Evolutionary conservation across 768 basidiomycete genomes (phyloP).

Genomic region (Mycena rebaudengoi): DNA sequence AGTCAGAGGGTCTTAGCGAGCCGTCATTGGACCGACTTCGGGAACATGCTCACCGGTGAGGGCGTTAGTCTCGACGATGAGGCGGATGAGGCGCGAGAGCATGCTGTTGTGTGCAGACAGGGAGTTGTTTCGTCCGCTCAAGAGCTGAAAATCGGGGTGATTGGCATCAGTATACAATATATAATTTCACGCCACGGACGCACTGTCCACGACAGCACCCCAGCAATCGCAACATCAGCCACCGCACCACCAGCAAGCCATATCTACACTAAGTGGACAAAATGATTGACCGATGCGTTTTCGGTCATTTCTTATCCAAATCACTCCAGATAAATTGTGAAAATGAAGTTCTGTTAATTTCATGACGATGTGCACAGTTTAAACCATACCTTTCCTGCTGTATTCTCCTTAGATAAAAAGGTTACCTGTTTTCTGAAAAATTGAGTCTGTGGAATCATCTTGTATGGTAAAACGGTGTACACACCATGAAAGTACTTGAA

Average conservation of each 20-base stretch:
- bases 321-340: too few species aligned
- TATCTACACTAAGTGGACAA: not conserved
- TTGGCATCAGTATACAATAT: not conserved
- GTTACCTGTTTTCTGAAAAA: too few species aligned
- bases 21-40: not conserved
- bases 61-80: conserved; percentile 23
- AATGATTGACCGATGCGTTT: too few species aligned
- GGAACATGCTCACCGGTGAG: conserved; percentile 14
- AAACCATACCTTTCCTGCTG: too few species aligned
- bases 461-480: too few species aligned
- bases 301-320: too few species aligned
- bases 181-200: not conserved
- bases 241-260: conserved; percentile 16
- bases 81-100: conserved; percentile 15
- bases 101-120: conserved; percentile 3
- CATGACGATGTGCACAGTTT: too few species aligned
- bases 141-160: not conserved
- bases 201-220: conserved; percentile 7
- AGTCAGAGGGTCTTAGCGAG: not conserved
- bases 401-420: too few species aligned
- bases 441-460: too few species aligned
- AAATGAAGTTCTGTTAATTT: too few species aligned
- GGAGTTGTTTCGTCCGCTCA: not conserved
- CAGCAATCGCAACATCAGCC: conserved; percentile 12
- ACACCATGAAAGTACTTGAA: too few species aligned